Evolutionary conservation across 2,329 filamentous ascomycete species (phyloP), one percentile per base, ranked within the genome.

Genomic region (Xylaria arbuscula): DNA sequence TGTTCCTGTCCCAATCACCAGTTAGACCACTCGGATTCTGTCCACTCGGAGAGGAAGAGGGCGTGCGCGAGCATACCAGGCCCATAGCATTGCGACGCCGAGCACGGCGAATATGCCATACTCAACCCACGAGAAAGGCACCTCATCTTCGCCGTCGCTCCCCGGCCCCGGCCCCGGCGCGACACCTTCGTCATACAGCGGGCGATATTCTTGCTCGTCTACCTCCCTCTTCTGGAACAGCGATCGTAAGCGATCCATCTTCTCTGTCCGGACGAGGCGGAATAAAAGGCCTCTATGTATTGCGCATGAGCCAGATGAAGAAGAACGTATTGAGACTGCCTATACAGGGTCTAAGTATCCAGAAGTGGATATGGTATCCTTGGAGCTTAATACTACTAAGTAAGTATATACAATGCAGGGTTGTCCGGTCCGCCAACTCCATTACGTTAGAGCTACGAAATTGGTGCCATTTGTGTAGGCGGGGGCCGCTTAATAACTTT

Each of bases 31-130:
- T 50, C 5, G 34, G 62, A 65, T 51, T 48, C 53, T 19, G n/a
- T 17, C 15, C 15, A 61, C 54, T 54, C 38, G 53, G n/a, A 9
- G 64, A 34, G 28, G 66, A 38, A 9, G 64, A 34, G 28, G 66
- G 38, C 55, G 32, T 38, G 40, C 51, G 57, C 75, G 47, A 62
- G n/a, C 88, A 74, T 87, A 97, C 95, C 95, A 98, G 64, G 95
- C 94, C 95, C 95, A 98, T 53, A 98, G 86, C 96, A 98, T 98
- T 61, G 94, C 93, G 65, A 97, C 86, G 59, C 96, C 96, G 32
- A 98, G 84, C 59, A 97, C 83, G 64, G 92, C 84, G 80, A 98
- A 98, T 77, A 97, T 90, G 74, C 82, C 83, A 81, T 98, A 99
- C 79, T 97, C 93, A 42, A 93, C 77, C 89, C 92, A 94, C 70